Percentiles rank a stretch among this genome's conserved stretches.
Evolutionary conservation across 139 green algal genomes (phyloP).

Genomic region (Picochlorum sp.): DNA sequence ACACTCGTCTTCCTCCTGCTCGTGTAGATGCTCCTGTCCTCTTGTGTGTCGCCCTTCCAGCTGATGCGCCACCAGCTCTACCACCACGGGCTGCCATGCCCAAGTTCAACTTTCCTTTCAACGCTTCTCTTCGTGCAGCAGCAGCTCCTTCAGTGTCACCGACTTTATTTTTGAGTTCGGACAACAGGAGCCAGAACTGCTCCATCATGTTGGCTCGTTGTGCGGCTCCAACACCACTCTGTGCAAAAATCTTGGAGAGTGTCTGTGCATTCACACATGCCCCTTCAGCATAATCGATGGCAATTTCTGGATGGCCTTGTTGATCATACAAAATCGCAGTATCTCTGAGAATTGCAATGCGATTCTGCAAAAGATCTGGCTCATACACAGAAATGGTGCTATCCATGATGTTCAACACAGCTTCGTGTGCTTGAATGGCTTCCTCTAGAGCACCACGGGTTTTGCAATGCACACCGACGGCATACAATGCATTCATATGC

Average conservation of each 20-base stretch:
- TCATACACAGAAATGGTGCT: constrained; percentile 31
- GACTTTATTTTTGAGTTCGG: constrained; percentile 23
- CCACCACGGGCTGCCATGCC: not conserved
- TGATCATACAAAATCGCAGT: constrained; percentile 23
- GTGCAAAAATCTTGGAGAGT: not conserved
- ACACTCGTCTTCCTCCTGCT: constrained; percentile 10
- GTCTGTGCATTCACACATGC: constrained; percentile 27
- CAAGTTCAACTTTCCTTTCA: constrained; percentile 7
- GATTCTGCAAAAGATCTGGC: constrained; percentile 27
- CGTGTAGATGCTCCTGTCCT: constrained; percentile 5
- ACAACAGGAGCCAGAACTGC: constrained; percentile 25
- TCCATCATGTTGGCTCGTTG: constrained; percentile 18
- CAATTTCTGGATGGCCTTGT: constrained; percentile 15
- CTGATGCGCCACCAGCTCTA: not conserved
- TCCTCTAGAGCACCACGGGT: constrained; percentile 10
- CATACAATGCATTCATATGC: constrained; percentile 30
- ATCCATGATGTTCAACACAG: constrained; percentile 28
- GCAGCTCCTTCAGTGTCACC: constrained; percentile 24
- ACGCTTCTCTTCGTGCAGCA: constrained; percentile 11
- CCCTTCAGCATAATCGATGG: constrained; percentile 27
- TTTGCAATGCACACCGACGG: constrained; percentile 23
- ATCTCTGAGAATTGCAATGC: constrained; percentile 28
- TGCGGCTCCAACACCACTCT: not conserved
- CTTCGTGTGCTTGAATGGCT: constrained; percentile 20
- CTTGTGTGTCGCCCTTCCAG: not conserved